Conservation (phyloP, 1,284 basidiomycete species). For the Pholiota adiposa region DNA sequence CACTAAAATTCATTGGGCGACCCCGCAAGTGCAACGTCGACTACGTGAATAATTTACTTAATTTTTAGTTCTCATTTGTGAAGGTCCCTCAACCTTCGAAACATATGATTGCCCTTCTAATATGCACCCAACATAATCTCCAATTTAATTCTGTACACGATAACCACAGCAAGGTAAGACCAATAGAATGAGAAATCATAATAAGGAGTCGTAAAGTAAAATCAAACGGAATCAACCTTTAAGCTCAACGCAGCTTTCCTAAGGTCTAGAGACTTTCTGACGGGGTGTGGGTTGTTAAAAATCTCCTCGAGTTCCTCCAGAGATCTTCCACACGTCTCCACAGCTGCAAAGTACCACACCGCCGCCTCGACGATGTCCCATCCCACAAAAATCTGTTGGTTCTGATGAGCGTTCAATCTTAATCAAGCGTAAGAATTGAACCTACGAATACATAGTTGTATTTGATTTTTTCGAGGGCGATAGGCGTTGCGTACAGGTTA, state of each 20-base stretch:
- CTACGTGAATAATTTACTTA: no score
- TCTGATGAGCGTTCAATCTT: not conserved
- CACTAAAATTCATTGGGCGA: no score
- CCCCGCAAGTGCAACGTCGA: no score
- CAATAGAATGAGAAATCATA: not conserved
- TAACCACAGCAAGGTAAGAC: no score
- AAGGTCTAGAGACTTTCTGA: not conserved
- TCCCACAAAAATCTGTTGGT: not conserved
- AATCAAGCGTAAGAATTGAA: not conserved
- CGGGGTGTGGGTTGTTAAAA: not conserved
- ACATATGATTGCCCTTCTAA: no score
- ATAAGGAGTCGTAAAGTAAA: not conserved
- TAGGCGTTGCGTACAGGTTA: not conserved
- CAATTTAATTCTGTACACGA: no score
- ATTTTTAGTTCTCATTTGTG: no score
- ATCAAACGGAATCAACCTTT: not conserved
- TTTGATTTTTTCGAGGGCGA: constrained; percentile 1
- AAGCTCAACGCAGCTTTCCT: not conserved
- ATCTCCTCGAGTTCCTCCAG: constrained; percentile 5
- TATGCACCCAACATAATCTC: no score
- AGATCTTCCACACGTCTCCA: constrained; percentile 3
- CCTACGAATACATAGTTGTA: constrained; percentile 1
- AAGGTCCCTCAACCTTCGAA: no score
- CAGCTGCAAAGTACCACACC: constrained; percentile 2
- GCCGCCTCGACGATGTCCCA: not conserved